Base-by-base conservation (phyloP, 139 green algal genomes). In the Ostreobium quekettii region DNA sequence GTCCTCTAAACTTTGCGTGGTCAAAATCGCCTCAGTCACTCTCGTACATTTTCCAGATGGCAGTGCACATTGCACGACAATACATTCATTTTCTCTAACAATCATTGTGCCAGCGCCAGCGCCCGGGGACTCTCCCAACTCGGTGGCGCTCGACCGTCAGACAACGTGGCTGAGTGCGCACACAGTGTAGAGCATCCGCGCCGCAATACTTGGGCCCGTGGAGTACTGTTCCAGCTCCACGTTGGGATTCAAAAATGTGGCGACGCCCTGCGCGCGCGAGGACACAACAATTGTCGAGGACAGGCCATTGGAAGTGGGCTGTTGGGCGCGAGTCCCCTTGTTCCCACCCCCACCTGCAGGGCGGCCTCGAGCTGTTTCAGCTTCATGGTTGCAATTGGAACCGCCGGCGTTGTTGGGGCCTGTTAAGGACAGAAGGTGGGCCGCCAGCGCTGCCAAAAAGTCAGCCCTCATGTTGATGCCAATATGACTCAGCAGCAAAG, bases 141-240 rank as follows among this genome's bases (percentile, higher is more conserved):
- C 46, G 46, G 19, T 53, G 46, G 19, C 46, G 22, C 26, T 49
- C 24, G 32, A 67, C 8, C 29, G 29, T 28, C 26, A 67, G 29
- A 48, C 8, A 48, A 22, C 26, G 28, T 29, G 7, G 29, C 46
- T 30, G 33, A 7, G 4, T 24, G 15, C 33, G 4, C 81, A 7
- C 64, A 90, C 86, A 46, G 79, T 88, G 70, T 86, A 92, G 2
- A 97, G 80, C 76, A 97, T 83, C 2, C 80, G 71, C 0, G 89
- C 78, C 2, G 92, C 92, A 0, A 97, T 74, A 48, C 96, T 76
- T 2, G 91, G 63, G 0, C 86, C 80, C 6, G 92, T 97, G 15
- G 92, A 82, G 73, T 97, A 97, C 83, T 97, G 92, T 79, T 97
- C 92, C 47, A 97, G 69, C 31, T 92, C 83, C 2, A 93, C 49